Base-by-base conservation (phyloP, 2,329 filamentous ascomycete genomes). In the Aureobasidium sp. region DNA sequence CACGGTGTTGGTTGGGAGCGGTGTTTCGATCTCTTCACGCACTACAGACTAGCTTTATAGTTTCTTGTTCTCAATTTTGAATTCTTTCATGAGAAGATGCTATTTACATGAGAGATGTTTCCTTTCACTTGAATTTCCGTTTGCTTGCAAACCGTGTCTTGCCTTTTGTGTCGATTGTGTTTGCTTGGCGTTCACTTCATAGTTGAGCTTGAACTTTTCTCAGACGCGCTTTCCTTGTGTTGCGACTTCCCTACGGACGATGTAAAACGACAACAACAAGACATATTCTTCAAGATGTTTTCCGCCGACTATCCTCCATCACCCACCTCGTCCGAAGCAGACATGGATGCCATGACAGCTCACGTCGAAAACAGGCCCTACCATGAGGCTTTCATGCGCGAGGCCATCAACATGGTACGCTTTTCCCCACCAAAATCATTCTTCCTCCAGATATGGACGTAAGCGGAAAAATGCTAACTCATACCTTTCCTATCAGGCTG, bases 361-460 rank as follows among this genome's bases (percentile, higher is more conserved):
- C 37, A 54, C n/a, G 61, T 67, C 30, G 70, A 73, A 64, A 72
- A 78, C 62, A 74, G 74, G 64, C 73, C 72, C 64, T 77, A 77
- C 72, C 82, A 85, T 73, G 79, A 81, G 67, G 72, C 74, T 68
- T 96, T 91, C 76, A 96, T 95, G 85, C 84, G 87, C 67, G 87
- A 93, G 73, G 92, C 92, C 65, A 82, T 97, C 67, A 82, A 86
- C 67, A 95, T 96, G 91, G 90, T 93, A 77, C 68, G 67, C 62
- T 42, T 39, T 32, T 2, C 27, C 45, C 29, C 45, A 29, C 29
- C 8, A 25, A 10, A 11, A 11, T 6, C 7, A 45, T 29, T 4
- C 30, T 52, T 21, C 47, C 11, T 34, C 13, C 25, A 34, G 15
- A 27, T 5, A 47, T 25, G 7, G 3, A 9, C n/a, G 27, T 39